A percentile compares a stretch with the other conserved stretches of the same genome.
Evolutionary conservation across 257 asterid genomes (phyloP).

Genomic region (Solanum rostratum): DNA sequence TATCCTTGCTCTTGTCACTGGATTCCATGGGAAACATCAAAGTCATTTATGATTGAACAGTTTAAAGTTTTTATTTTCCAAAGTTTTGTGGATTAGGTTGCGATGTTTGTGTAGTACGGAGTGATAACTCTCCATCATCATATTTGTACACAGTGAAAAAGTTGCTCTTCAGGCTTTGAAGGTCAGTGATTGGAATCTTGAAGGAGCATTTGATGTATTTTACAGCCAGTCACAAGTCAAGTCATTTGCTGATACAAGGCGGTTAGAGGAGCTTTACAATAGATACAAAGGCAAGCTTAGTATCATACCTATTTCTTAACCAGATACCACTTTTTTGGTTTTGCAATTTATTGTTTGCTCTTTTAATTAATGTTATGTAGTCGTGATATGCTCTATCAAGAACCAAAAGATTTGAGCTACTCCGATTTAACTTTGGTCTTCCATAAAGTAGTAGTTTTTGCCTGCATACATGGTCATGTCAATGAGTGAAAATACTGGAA

Average conservation of each 20-base stretch:
- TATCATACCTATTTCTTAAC: neutral
- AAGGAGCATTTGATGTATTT: conserved; percentile 91
- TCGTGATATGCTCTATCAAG: neutral
- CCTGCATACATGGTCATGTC: neutral
- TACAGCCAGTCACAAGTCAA: conserved; percentile 79
- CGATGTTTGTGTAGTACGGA: neutral
- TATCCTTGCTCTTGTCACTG: neutral
- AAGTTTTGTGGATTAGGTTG: neutral
- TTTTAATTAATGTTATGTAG: neutral
- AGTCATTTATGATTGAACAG: neutral
- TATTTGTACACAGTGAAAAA: conserved; percentile 60
- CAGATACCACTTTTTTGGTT: neutral
- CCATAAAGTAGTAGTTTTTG: neutral
- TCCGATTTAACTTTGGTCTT: neutral
- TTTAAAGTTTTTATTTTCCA: neutral
- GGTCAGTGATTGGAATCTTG: conserved; percentile 92
- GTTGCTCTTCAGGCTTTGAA: conserved; percentile 78
- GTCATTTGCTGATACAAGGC: conserved; percentile 77
- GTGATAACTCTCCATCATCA: conserved; percentile 4
- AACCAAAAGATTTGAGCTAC: neutral
- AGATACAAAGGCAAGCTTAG: conserved; percentile 67
- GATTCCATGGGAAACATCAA: neutral
- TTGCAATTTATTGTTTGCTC: neutral
- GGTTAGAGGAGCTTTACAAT: conserved; percentile 81
- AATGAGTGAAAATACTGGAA: neutral